Base-by-base conservation (phyloP, 2,329 filamentous ascomycete genomes). In the Aspergillus melleus region DNA sequence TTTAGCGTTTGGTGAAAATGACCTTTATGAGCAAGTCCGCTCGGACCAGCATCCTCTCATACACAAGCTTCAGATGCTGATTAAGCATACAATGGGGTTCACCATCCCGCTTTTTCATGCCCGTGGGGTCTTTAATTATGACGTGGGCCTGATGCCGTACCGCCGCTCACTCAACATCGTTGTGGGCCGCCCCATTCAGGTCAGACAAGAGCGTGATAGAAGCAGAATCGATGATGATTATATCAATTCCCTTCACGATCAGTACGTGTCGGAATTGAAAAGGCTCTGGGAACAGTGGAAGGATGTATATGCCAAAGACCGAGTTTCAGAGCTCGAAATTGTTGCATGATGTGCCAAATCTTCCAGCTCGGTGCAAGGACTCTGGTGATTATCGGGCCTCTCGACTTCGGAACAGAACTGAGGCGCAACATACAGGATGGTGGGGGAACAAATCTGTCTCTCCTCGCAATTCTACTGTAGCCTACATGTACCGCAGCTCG, bases 81-180 rank as follows among this genome's bases (percentile, higher is more conserved):
- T 96, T 58, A 94, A 98, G 77, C 90, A 89, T 67, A 81, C 90
- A 6, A 87, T 96, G 81, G 96, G 96, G 54, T 99, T 97, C 70
- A 98, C 95, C 0, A 83, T 98, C 11, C 93, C 95, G 0, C 84
- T 96, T 29, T 90, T 97, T 69, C 92, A 96, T 74, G 94, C 93
- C 2, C 81, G 93, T 26, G 94, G 94, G 12, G 88, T 98, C 46
- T 96, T 98, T 79, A 99, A 99, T 76, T 98, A 99, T 73, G 95
- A 99, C 74, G 91, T 97, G 14, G 95, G 95, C 4, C 80, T 98
- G 69, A 92, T 98, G 91, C 95, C 95, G 0, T 98, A 97, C 75
- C 87, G 95, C 12, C 83, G 88, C 54, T 89, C 92, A 11, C 81
- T 99, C 60, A 95, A 98, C 72, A 86, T 97, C 52, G 93, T 99